These are phyloP conservation scores for sorghum (Sorghum bicolor) DNA, from an alignment of 176 grass and related monocot species.

Conservation along the genomic window DNA sequence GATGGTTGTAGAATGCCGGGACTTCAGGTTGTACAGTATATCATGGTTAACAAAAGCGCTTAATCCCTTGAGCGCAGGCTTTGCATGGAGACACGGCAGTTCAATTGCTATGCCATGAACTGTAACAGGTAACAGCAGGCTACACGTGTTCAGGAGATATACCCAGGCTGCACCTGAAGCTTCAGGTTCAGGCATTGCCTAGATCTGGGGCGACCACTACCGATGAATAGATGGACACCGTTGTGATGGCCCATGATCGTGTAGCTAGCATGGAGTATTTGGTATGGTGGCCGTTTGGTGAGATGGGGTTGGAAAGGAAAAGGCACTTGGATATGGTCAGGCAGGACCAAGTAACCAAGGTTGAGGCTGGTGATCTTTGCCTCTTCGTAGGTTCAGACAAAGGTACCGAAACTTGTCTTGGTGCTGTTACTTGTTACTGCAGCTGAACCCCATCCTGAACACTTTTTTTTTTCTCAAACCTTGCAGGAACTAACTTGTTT, in stretches of 20 bases:
- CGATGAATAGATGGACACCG: conserved; percentile 21
- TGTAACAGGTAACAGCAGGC: neutral
- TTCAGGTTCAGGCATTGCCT: conserved; percentile 18
- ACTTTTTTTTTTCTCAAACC: neutral
- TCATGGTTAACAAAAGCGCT: neutral
- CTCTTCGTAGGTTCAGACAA: neutral
- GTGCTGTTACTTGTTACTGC: neutral
- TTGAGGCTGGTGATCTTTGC: neutral
- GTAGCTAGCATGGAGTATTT: conserved; percentile 1
- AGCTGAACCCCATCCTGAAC: neutral
- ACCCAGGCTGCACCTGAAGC: neutral
- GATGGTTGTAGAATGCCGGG: neutral
- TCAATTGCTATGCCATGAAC: neutral
- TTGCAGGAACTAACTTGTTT: neutral
- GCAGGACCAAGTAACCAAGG: conserved; percentile 5
- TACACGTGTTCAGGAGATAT: neutral
- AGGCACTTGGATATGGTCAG: conserved; percentile 5
- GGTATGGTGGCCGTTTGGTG: conserved; percentile 34
- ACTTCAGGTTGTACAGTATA: neutral
- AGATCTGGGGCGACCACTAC: conserved; percentile 17
- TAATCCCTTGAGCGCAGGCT: neutral
- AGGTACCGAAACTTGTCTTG: neutral
- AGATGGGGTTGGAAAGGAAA: conserved; percentile 30
- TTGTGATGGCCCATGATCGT: neutral
- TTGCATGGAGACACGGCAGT: neutral